Evolutionary conservation across 176 grass and related monocot genomes (phyloP).

Genomic region (Zoysia pacifica): DNA sequence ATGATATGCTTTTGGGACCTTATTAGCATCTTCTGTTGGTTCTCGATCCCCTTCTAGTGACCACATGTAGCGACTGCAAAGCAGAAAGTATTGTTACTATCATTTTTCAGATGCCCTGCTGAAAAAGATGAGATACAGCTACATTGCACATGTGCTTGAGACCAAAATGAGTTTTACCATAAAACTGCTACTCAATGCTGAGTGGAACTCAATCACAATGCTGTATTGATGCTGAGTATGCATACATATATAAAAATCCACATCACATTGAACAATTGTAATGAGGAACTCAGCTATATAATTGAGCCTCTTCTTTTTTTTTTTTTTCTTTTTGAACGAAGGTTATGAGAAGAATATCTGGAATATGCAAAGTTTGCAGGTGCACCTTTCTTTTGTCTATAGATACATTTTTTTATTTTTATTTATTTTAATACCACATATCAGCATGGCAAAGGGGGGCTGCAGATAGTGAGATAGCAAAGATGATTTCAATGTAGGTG

Average conservation of each 20-base stretch:
- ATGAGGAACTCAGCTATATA: background rate
- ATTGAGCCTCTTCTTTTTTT: background rate
- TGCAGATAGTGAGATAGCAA: too few relatives aligned
- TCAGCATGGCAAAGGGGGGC: too few relatives aligned
- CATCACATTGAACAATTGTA: background rate
- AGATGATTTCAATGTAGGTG: background rate
- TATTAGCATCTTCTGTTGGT: constrained; percentile 27
- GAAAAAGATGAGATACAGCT: too few relatives aligned
- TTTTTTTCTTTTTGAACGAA: too few relatives aligned
- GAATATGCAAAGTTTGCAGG: too few relatives aligned
- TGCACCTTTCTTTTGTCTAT: too few relatives aligned
- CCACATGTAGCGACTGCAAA: constrained; percentile 43
- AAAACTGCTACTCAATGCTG: too few relatives aligned
- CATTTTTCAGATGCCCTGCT: too few relatives aligned
- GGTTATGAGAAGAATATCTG: too few relatives aligned
- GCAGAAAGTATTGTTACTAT: constrained; percentile 28
- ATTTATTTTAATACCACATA: too few relatives aligned
- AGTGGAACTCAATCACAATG: background rate
- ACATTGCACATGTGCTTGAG: too few relatives aligned
- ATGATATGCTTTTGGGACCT: constrained; percentile 28
- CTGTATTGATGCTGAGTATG: background rate
- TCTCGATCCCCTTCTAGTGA: constrained; percentile 47
- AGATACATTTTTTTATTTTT: background rate
- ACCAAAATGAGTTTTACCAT: too few relatives aligned
- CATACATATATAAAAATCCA: background rate